These are phyloP conservation scores for Phytophthora ramorum DNA, from an alignment of 352 stramenopile species.

Conservation along the genomic window DNA sequence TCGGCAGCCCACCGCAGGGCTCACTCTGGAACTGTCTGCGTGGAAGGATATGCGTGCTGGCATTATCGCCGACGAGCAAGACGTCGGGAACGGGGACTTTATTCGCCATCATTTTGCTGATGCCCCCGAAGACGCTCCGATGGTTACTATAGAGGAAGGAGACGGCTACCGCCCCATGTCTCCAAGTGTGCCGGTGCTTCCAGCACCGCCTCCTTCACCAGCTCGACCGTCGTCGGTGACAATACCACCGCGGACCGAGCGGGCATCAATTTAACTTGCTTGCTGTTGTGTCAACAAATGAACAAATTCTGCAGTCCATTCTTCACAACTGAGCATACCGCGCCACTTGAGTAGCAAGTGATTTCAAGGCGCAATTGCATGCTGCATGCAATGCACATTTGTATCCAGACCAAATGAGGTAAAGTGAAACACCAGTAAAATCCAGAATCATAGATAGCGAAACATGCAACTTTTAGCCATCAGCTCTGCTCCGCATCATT, in stretches of 20 bases:
- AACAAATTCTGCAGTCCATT: neutral
- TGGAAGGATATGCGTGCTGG: conserved; percentile 67
- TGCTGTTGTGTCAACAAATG: neutral
- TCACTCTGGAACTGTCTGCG: conserved; percentile 51
- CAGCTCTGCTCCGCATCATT: too few species aligned
- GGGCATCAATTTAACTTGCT: conserved; percentile 9
- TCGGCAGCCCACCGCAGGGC: conserved; percentile 28
- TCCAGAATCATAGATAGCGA: too few species aligned
- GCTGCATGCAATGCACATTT: too few species aligned
- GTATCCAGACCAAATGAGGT: too few species aligned
- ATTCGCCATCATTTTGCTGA: conserved; percentile 23
- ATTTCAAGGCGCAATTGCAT: too few species aligned
- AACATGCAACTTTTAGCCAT: too few species aligned
- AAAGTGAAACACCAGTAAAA: too few species aligned
- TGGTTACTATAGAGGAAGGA: conserved; percentile 45
- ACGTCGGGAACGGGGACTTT: conserved; percentile 40
- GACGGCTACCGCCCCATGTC: conserved; percentile 54
- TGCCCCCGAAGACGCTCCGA: conserved; percentile 19
- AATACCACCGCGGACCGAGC: neutral
- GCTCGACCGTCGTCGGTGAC: neutral
- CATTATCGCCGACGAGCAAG: conserved; percentile 56
- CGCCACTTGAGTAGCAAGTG: too few species aligned
- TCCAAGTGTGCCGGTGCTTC: conserved; percentile 36
- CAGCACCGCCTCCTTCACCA: conserved; percentile 24
- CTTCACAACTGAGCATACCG: too few species aligned